Evolutionary conservation across 768 basidiomycete species (phyloP), one percentile per base, ranked within the genome.

Genomic region (Lactifluus piperatus): DNA sequence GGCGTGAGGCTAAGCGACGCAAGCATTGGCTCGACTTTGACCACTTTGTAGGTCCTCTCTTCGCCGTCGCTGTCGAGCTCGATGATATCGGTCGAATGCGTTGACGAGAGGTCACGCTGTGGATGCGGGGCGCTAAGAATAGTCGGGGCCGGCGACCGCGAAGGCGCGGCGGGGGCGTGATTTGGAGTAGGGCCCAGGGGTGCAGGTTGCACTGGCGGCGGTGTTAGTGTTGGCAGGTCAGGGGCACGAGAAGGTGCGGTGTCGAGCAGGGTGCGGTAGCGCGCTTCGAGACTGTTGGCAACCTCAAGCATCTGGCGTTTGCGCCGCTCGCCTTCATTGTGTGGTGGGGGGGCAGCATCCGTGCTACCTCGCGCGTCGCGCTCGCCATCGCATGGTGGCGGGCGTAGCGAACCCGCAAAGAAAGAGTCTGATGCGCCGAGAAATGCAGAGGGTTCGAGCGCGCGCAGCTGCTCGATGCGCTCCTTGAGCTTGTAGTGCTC

Each of bases 401-500:
- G n/a, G 71, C 70, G 57, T 71, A 67, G 39, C 68, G 3, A 68
- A 72, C 41, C 54, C 26, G 36, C 43, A 68, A 88, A 88, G 36
- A 76, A 76, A 18, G 79, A 72, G 5, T 82, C 78, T 41, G 85
- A 79, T 46, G 87, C 73, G 27, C 75, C 67, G 30, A 89, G 79
- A 70, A 91, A 91, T 3, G 85, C 83, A 54, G 79, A 71, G 49
- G 78, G 71, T 59, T 91, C 88, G 83, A 94, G 86, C 27, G 75
- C 77, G 56, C 78, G 80, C 56, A 94, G 77, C 67, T 93, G 87
- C 52, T 94, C 91, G 60, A 94, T 87, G 36, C 92, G 83, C 67
- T 92, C 86, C 70, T 88, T 87, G 67, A 95, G 82, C 69, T 92
- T 91, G 74, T 93, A 92, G 65, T 92, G 90, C 68, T 94, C 91